Conservation (phyloP, 1,284 basidiomycete genomes). For the Ustilago cynodontis region DNA sequence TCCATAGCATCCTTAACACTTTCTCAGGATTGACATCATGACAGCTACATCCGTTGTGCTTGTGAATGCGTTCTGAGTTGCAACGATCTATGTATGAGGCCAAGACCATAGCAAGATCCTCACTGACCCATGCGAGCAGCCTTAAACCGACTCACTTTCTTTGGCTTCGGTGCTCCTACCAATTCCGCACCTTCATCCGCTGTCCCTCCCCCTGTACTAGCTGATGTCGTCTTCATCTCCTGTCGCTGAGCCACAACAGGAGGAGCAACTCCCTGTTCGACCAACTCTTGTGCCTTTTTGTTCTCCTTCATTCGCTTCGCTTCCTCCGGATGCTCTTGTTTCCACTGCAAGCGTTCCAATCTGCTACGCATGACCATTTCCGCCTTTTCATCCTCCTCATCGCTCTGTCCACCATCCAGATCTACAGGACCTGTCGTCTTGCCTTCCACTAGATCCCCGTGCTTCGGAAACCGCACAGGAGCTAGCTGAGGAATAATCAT, state of each 20-base stretch:
- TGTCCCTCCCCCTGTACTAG: neutral
- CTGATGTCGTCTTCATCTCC: neutral
- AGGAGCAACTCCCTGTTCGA: constrained; percentile 21
- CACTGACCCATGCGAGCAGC: constrained; percentile 42
- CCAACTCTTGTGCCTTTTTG: constrained; percentile 16
- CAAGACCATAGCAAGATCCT: too few species aligned
- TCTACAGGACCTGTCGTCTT: constrained; percentile 36
- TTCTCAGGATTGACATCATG: too few species aligned
- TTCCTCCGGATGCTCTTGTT: constrained; percentile 36
- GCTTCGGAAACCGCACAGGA: constrained; percentile 50
- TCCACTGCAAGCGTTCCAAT: constrained; percentile 47
- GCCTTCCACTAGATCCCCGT: constrained; percentile 45
- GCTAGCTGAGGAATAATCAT: constrained; percentile 60
- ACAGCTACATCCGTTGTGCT: too few species aligned
- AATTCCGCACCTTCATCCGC: neutral
- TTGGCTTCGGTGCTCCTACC: constrained; percentile 16
- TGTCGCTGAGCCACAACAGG: constrained; percentile 13
- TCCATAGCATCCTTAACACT: too few species aligned
- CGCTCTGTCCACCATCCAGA: constrained; percentile 54
- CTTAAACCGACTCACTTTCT: constrained; percentile 51
- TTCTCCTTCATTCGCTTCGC: constrained; percentile 20
- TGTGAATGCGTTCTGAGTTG: neutral
- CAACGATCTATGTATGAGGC: too few species aligned
- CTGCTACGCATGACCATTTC: constrained; percentile 58
- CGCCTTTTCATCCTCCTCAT: constrained; percentile 57